These are phyloP conservation scores for Globisporangium yorkense DNA, from an alignment of 352 stramenopile genomes.

Conservation along the genomic window DNA sequence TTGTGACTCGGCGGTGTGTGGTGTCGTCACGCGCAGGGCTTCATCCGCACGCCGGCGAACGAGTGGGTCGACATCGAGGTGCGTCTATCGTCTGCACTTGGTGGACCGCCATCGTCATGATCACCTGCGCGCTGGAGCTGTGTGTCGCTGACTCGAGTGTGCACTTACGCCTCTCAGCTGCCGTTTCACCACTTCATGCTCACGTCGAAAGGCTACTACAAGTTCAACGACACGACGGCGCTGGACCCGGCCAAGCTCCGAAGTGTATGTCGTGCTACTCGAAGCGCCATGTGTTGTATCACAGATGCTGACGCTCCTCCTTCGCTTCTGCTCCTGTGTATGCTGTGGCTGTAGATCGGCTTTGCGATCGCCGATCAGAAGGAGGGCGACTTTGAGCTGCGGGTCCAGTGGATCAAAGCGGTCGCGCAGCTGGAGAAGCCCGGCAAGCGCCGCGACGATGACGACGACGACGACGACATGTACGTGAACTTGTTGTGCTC, in stretches of 20 bases:
- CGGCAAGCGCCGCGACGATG: slow-evolving; percentile 14
- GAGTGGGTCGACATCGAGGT: slow-evolving; percentile 83
- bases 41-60: slow-evolving; percentile 73
- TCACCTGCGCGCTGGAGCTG: background rate
- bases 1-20: background rate
- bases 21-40: slow-evolving; percentile 36
- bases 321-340: background rate
- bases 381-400: slow-evolving; percentile 80
- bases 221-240: slow-evolving; percentile 66
- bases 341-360: slow-evolving; percentile 40
- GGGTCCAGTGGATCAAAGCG: slow-evolving; percentile 84
- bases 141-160: background rate
- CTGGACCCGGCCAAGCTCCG: slow-evolving; percentile 72
- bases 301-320: background rate
- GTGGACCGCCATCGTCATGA: background rate
- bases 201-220: slow-evolving; percentile 78
- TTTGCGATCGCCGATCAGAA: slow-evolving; percentile 85
- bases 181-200: slow-evolving; percentile 77
- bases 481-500: background rate
- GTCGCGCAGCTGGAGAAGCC: slow-evolving; percentile 50
- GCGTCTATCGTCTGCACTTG: background rate
- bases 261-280: slow-evolving; percentile 33
- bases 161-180: slow-evolving; percentile 25
- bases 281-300: background rate
- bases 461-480: slow-evolving; percentile 16